Evolutionary conservation across 2,329 filamentous ascomycete species (phyloP).

Genomic region (Fusarium sp.): DNA sequence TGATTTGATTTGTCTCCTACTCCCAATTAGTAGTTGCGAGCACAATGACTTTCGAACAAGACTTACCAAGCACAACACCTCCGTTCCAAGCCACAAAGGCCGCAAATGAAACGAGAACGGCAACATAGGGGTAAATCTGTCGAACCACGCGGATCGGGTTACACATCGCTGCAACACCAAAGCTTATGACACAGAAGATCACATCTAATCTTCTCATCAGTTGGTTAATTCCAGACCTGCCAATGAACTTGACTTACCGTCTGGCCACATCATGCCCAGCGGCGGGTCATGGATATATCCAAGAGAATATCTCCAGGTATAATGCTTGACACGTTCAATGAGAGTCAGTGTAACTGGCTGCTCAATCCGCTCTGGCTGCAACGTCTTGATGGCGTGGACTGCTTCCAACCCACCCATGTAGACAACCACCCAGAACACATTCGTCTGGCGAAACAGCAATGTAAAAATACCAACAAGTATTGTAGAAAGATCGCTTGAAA

Average conservation of each 20-base stretch:
- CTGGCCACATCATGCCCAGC: conserved; percentile 56
- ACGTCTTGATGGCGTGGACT: conserved; percentile 59
- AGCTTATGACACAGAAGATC: conserved; percentile 67
- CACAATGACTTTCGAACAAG: not conserved
- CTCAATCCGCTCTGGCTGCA: conserved; percentile 48
- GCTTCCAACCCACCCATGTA: conserved; percentile 73
- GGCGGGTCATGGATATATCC: conserved; percentile 66
- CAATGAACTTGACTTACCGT: conserved; percentile 54
- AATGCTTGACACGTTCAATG: conserved; percentile 50
- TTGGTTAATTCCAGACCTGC: not conserved
- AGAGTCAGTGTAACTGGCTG: conserved; percentile 47
- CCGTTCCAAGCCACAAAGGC: conserved; percentile 87
- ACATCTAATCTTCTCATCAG: conserved; percentile 55
- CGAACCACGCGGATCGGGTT: conserved; percentile 58
- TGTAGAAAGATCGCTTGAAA: conserved; percentile 54
- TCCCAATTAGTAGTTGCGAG: conserved; percentile 44
- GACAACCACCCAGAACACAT: conserved; percentile 92
- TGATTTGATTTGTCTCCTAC: conserved; percentile 94
- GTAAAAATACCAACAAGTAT: conserved; percentile 69
- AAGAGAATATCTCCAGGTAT: conserved; percentile 54
- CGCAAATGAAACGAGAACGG: conserved; percentile 72
- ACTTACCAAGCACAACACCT: conserved; percentile 84
- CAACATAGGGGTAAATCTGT: conserved; percentile 66
- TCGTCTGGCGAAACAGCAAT: conserved; percentile 88
- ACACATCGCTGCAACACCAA: conserved; percentile 65